These are phyloP conservation scores for Dalbergia oliveri DNA, from an alignment of 306 rosid species.

Conservation along the genomic window DNA sequence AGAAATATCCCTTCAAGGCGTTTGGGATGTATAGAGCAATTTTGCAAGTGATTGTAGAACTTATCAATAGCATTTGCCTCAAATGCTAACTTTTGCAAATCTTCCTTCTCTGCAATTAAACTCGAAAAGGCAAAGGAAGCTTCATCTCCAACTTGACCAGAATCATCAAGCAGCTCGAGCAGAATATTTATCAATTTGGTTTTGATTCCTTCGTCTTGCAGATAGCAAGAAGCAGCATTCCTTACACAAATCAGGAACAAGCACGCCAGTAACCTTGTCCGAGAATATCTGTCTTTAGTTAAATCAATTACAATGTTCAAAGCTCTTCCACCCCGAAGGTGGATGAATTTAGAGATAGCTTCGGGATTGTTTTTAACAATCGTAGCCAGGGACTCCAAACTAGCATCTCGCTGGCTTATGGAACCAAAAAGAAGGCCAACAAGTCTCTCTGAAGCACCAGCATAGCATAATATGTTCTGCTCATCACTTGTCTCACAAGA, in stretches of 20 bases:
- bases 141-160: slow-evolving; percentile 93
- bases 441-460: slow-evolving; percentile 78
- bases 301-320: slow-evolving; percentile 75
- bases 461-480: slow-evolving; percentile 66
- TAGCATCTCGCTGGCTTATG: slow-evolving; percentile 83
- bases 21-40: slow-evolving; percentile 58
- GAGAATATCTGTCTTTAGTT: slow-evolving; percentile 75
- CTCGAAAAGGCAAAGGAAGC: slow-evolving; percentile 79
- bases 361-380: slow-evolving; percentile 68
- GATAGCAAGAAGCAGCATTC: slow-evolving; percentile 74
- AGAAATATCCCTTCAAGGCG: slow-evolving; percentile 83
- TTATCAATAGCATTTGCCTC: slow-evolving; percentile 94
- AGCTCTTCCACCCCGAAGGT: slow-evolving; percentile 66
- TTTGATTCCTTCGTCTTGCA: slow-evolving; percentile 83
- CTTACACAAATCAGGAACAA: slow-evolving; percentile 82
- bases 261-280: slow-evolving; percentile 86
- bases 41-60: slow-evolving; percentile 75
- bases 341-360: slow-evolving; percentile 76
- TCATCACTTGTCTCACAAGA: slow-evolving; percentile 76
- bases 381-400: slow-evolving; percentile 87
- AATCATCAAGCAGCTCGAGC: slow-evolving; percentile 94
- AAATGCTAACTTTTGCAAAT: slow-evolving; percentile 89
- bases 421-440: slow-evolving; percentile 82
- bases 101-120: slow-evolving; percentile 80
- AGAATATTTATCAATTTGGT: slow-evolving; percentile 78